Evolutionary conservation across 139 green algal species (phyloP), one percentile per base, ranked within the genome.

Genomic region (Coelastrella sp.): DNA sequence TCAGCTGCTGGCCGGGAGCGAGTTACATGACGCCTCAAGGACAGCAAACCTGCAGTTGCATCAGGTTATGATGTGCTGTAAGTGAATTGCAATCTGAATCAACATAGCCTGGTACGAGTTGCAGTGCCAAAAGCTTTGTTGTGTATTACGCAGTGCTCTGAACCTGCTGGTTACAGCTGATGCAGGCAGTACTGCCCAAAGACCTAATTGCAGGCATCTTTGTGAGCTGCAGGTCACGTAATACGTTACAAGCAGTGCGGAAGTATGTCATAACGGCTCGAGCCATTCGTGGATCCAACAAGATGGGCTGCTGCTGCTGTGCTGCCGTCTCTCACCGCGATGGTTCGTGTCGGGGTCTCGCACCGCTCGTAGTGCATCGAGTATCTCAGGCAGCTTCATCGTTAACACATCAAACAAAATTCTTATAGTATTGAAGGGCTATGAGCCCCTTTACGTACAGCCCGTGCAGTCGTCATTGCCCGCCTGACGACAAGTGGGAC

Each of bases 291-390:
- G n/a, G n/a, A n/a, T n/a, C n/a, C n/a, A n/a, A n/a, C n/a, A n/a
- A n/a, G n/a, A n/a, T n/a, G n/a, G n/a, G n/a, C n/a, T n/a, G n/a
- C n/a, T n/a, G n/a, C n/a, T n/a, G n/a, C n/a, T n/a, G n/a, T 30
- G 35, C 25, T 8, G 34, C 11, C 35, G 38, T 38, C 5, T 34
- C 40, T 66, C 75, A 88, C 85, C 85, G 23, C 51, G 30, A 9
- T 83, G 57, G 27, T 63, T 73, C 17, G 80, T 84, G 63, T 85
- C 78, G 19, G 32, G 51, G 15, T 89, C 85, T 32, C 77, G 41
- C 11, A 74, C 74, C 5, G 85, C 85, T 17, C 35, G 48, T 0
- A 89, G 53, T 2, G 85, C 85, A 1, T 89, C 77, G 7, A 89
- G 8, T 8, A 89, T 53, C 17, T 84, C 30, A 7, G 68, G 34